Base-by-base conservation (phyloP, 1,284 basidiomycete genomes). In the Sanghuangporus baumii region DNA sequence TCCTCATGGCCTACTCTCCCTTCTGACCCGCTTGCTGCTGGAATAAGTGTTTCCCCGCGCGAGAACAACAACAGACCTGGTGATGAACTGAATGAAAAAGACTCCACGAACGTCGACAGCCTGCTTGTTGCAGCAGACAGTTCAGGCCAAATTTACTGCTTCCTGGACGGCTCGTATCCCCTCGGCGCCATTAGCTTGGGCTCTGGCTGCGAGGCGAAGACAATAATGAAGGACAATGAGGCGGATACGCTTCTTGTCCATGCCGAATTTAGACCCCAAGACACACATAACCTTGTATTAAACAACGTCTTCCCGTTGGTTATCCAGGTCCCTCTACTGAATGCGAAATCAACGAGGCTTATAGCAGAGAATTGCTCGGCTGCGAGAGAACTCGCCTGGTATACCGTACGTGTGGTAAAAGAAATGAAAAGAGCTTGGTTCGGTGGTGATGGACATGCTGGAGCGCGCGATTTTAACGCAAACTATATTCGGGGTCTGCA, bases 101-200 rank as follows among this genome's bases (percentile, higher is more conserved):
- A 87, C 64, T 80, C 83, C 63, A 77, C 80, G 59, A 88, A 86
- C 68, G 65, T 78, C 23, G 79, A 85, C 68, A 91, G 87, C 69
- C 74, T 91, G 58, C 76, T 92, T 20, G 77, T 79, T 36, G 78
- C 85, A 47, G 73, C 83, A 18, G 88, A 91, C 69, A 75, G 79
- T 59, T 65, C 72, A 23, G 88, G 90, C 6, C 71, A 72, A 64
- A 71, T 90, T 55, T 80, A 86, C 70, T 81, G 76, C 67, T 92
- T 85, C 72, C 76, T 94, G 55, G 92, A 95, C 69, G 93, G 93
- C 26, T 84, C 84, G 64, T 93, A 90, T 74, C 83, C 88, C 52
- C 78, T 96, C 38, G 93, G 94, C 41, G 76, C 81, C 40, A 72
- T 89, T 48, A 70, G 68, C 46, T 66, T 83, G 43, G 79, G 76